Evolutionary conservation across 2,329 filamentous ascomycete species (phyloP), one percentile per base, ranked within the genome.

Genomic region (Lomentospora prolificans): DNA sequence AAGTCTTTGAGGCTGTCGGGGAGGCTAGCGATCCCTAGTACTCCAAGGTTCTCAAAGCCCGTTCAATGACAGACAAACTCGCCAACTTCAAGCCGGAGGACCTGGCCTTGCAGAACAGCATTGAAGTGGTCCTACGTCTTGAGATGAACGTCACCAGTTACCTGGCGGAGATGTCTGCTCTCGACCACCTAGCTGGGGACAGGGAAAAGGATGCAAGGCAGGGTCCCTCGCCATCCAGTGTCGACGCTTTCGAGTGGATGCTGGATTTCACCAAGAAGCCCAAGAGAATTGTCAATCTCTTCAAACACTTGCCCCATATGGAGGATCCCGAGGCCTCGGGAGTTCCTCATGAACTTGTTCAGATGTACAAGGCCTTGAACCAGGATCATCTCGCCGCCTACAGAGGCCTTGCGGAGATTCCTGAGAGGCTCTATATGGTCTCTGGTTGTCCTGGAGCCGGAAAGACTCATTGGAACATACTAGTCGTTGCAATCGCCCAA

Each of bases 381-480:
- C 30, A 57, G 0, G 68, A 75, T n/a, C 74, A 76, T 30, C 59
- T 59, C 1, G 54, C 59, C 0, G 72, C 72, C 0, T 72, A 74
- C 31, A 27, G 64, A 0, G 66, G 65, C 0, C 63, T 75, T 0
- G 57, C 59, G 1, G 59, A 59, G 1, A 69, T 77, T 9, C 72
- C 72, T 0, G 73, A 70, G n/a, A 70, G 73, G 0, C 58, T 77
- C 1, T 70, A 68, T 27, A 69, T 77, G 51, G 63, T 77, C 1
- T 74, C 74, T 5, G 75, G 75, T 3, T 75, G 75, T 4, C 74
- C 75, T 3, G 74, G 75, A 0, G 69, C 73, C 0, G 75, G 75
- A 0, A 77, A 77, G 52, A 77, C 75, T 0, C 70, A 75, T 33
- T 75, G 72, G 71, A 75, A 71, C 31, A 68, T 76, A 60, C 62